Evolutionary conservation across 129 eudicot species (phyloP), one percentile per base, ranked within the genome.

Genomic region (Gnaphalium uliginosum): DNA sequence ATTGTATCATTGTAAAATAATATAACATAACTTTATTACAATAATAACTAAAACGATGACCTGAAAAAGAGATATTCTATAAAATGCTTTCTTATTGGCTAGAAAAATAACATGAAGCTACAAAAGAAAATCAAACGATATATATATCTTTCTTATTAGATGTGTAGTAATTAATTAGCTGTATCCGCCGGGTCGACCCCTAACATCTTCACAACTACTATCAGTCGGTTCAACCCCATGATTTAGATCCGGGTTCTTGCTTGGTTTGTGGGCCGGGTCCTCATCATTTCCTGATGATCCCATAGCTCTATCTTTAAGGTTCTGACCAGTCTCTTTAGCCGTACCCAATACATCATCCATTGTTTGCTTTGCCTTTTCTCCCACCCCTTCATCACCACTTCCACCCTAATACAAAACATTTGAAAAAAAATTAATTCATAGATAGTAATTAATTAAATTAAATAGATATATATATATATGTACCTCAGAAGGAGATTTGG

Each of bases 111-210:
- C 8, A 33, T 33, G 39, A 33, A 33, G 39, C 39, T 33, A 33
- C 1, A 33, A 33, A 33, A 37, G 1, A 1, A 7, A 37, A 37
- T 37, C 11, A 37, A 37, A 7, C 10, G 6, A 37, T 33, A 33
- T 37, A 8, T 1, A 8, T 37, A 37, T 37, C 11, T 8, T 37
- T 37, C 8, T 8, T 8, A 37, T 37, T 1, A 8, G 43, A 11
- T 8, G 11, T 37, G 29, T 27, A 1, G 29, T 27, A 27, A 14
- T 24, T 21, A 3, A 54, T 68, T 57, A 79, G 73, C 62, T 75
- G 39, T 81, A 81, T 69, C 84, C 84, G 15, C 84, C 81, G 8
- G 84, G 84, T 21, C 84, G 84, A 63, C 54, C 72, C 73, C 84
- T 68, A 58, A 81, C 76, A 63, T 81, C 84, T 62, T 81, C 84